Base-by-base conservation (phyloP, 2,329 filamentous ascomycete species). In the Beauveria rudraprayagi region DNA sequence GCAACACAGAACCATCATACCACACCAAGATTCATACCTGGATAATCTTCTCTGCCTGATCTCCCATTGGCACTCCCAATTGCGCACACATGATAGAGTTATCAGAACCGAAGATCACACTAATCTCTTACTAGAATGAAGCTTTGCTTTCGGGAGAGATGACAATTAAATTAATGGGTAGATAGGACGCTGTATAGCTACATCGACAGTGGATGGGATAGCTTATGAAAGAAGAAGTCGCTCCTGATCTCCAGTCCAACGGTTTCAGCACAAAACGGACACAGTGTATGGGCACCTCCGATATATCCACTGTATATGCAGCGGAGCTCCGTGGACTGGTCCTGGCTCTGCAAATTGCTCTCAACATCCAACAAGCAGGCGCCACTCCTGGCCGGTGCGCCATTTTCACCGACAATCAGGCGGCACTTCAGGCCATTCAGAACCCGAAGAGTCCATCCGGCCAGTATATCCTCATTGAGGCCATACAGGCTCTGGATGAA, bases 391-490 rank as follows among this genome's bases (percentile, higher is more conserved):
- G 50, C 28, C 17, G 50, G 28, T 53, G 50, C 8, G 50, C 50
- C 17, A 63, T 63, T 3, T 57, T 56, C 53, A 63, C 52, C 54
- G 46, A 63, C 46, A 62, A 63, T 37, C 46, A 63, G 41, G 61
- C 61, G 54, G 61, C 56, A 14, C 8, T 60, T 60, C 14, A 26
- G 24, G 52, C 59, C 46, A 5, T 51, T 34, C 19, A 37, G 2
- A 63, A 44, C 56, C 61, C 61, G 9, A 63, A 44, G 34, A 34
- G 56, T 37, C 55, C 50, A 63, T 48, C 52, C 11, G 52, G 56
- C n/a, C 22, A 56, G 22, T 62, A 62, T 41, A 43, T 62, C 14
- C 55, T 62, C 17, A n/a, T 59, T 48, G 50, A 47, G 14, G 53
- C 47, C 40, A 22, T 44, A 44, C n/a, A 44, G 43, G n/a, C 19